Conservation (phyloP, 139 green algal genomes). For the Spirogloea muscicola region DNA sequence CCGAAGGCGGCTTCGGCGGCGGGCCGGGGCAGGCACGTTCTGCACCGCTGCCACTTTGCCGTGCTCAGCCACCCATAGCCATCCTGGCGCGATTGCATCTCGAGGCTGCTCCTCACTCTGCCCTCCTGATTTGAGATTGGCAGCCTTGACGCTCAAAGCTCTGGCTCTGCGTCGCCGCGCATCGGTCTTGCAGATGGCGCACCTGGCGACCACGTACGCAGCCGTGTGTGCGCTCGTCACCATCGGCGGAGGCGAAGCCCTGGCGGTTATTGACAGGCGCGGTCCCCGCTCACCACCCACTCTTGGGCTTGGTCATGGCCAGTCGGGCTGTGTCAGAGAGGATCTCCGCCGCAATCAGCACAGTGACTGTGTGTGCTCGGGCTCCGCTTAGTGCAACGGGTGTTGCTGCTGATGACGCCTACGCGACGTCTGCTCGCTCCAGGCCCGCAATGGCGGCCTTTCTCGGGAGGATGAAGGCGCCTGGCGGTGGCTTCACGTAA, state of each 20-base stretch:
- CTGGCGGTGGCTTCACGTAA: slow-evolving; percentile 57
- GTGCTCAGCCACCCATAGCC: no score
- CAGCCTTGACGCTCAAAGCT: no score
- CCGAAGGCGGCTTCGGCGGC: slow-evolving; percentile 61
- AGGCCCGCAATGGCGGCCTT: slow-evolving; percentile 59
- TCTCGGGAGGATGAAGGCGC: slow-evolving; percentile 70
- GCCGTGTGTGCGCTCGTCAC: slow-evolving; percentile 77
- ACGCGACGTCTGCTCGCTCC: no score
- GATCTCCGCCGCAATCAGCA: no score
- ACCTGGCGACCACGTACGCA: slow-evolving; percentile 93
- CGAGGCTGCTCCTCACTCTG: neutral
- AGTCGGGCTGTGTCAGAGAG: no score
- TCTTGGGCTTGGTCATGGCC: no score
- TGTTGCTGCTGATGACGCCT: no score
- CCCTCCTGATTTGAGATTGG: no score
- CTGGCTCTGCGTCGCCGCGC: neutral
- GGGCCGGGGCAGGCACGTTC: slow-evolving; percentile 34
- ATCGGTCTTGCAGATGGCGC: slow-evolving; percentile 77
- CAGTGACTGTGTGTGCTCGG: no score
- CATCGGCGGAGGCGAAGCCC: slow-evolving; percentile 67
- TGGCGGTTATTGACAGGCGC: slow-evolving; percentile 53
- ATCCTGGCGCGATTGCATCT: neutral
- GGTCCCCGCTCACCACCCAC: no score
- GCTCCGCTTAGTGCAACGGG: no score
- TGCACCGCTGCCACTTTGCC: neutral